Conservation (phyloP, 2,329 filamentous ascomycete species). For the Pseudomassariella vexata region DNA sequence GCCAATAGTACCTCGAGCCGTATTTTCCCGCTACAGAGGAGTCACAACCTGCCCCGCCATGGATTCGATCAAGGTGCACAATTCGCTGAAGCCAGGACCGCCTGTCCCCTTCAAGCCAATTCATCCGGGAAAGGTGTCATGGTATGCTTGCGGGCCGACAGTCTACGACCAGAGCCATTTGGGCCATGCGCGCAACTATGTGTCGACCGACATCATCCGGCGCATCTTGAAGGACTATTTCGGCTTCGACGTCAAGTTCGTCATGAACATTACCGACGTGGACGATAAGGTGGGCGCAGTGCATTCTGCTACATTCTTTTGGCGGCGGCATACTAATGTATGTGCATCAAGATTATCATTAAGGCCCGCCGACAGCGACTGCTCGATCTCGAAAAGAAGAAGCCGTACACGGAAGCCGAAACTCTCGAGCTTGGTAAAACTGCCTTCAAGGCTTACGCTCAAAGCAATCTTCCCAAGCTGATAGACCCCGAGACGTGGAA, state of each 20-base stretch:
- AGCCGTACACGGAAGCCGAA: slow-evolving; percentile 45
- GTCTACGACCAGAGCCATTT: slow-evolving; percentile 71
- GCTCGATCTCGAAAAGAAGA: slow-evolving; percentile 72
- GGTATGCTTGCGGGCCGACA: slow-evolving; percentile 88
- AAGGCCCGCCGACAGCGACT: slow-evolving; percentile 71
- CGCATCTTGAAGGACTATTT: slow-evolving; percentile 81
- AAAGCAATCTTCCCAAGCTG: slow-evolving; percentile 49
- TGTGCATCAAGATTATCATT: slow-evolving; percentile 44
- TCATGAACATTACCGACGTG: slow-evolving; percentile 90
- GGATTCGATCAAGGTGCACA: slow-evolving; percentile 67
- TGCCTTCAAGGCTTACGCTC: slow-evolving; percentile 51
- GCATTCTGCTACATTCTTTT: slow-evolving; percentile 41
- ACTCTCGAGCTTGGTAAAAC: slow-evolving; percentile 40
- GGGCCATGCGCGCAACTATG: slow-evolving; percentile 84
- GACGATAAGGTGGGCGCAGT: slow-evolving; percentile 62
- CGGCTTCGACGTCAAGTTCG: slow-evolving; percentile 74
- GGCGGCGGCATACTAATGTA: not conserved
- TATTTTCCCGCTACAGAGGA: slow-evolving; percentile 20
- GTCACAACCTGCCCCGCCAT: slow-evolving; percentile 33
- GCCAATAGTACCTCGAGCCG: slow-evolving; percentile 19
- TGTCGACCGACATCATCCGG: slow-evolving; percentile 81
- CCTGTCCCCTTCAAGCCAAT: slow-evolving; percentile 72
- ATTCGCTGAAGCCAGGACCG: slow-evolving; percentile 66
- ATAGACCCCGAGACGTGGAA: slow-evolving; percentile 33
- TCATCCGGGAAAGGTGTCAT: slow-evolving; percentile 65